These are phyloP conservation scores for Dipteronia sinensis DNA, from an alignment of 345 rosid species.

Conservation along the genomic window DNA sequence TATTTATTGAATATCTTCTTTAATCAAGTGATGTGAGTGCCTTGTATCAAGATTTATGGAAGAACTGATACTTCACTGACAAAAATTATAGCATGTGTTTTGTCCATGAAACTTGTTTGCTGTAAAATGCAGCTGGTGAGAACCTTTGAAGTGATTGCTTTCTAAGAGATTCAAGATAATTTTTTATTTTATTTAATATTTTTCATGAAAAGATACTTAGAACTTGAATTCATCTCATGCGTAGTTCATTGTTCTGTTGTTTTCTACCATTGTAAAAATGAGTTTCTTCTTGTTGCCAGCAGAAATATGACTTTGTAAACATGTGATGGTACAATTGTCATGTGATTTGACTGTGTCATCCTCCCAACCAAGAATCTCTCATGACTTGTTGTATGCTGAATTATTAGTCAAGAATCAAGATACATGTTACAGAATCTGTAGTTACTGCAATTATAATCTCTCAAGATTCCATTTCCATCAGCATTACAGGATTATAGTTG, in stretches of 20 bases:
- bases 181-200: too few species aligned
- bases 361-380: too few species aligned
- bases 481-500: background rate
- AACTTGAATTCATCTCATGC: background rate
- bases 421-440: background rate
- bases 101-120: background rate
- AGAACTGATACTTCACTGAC: background rate
- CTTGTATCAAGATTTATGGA: background rate
- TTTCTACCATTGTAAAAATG: too few species aligned
- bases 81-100: background rate
- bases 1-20: background rate
- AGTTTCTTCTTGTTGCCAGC: background rate
- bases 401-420: background rate
- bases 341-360: too few species aligned
- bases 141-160: background rate
- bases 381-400: background rate
- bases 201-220: background rate
- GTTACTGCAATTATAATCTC: background rate
- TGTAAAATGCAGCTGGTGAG: background rate
- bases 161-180: background rate
- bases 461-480: constrained; percentile 2
- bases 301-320: background rate
- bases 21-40: background rate
- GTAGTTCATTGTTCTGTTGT: background rate
- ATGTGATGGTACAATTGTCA: background rate